Evolutionary conservation across 1,284 basidiomycete genomes (phyloP), one percentile per base, ranked within the genome.

Genomic region (Farysia itapuensis): DNA sequence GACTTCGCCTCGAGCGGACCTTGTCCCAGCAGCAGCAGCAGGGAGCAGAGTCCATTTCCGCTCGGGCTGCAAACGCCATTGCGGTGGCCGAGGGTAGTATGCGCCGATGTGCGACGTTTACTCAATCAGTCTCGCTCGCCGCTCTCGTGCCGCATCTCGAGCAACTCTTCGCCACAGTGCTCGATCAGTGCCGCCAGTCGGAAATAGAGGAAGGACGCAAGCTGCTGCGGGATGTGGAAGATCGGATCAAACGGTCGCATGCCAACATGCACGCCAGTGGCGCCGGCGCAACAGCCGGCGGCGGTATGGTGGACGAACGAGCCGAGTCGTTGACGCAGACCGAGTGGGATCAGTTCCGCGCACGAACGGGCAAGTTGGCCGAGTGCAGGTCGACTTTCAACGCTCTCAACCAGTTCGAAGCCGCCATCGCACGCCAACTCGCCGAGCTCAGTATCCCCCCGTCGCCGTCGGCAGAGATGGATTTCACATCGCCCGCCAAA

Each of bases 271-370:
- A n/a, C n/a, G 37, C 37, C 11, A 51, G 41, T 8, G 26, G 23
- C 7, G 39, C 40, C 14, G 31, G 41, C 15, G 46, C 43, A 13
- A 39, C 46, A 26, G 35, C 43, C 3, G n/a, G n/a, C n/a, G n/a
- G n/a, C n/a, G 25, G 49, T 29, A 50, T 45, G 1, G 53, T 49
- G 18, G 54, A 58, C 25, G 60, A 58, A 24, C 28, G 59, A 4
- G 50, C 50, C 4, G 50, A 64, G 15, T 44, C 49, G 13, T 40
- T 64, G 4, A 43, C 46, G 2, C 29, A 35, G 6, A 24, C 20
- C 13, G 59, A 63, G 9, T 63, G 59, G 59, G 43, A 57, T 34
- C 51, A 57, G 37, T 63, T 63, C 38, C 26, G 49, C 18, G 52
- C 43, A 14, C 45, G 42, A 1, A 63, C 45, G 2, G 41, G 50